Evolutionary conservation across 805 yeast genomes (phyloP).

Genomic region (Debaryomyces hansenii): DNA sequence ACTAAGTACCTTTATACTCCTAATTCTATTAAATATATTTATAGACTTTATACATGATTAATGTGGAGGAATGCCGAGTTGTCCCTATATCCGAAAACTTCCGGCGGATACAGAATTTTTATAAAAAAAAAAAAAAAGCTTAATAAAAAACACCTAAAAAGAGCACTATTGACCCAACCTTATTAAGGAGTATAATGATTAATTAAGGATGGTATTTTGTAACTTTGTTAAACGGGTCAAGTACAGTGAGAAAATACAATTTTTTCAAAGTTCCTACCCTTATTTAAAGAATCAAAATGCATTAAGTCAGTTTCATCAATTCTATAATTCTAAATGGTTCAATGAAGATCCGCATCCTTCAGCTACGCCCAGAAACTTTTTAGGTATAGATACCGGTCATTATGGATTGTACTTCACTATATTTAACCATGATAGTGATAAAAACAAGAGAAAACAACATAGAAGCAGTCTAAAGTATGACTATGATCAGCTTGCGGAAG

Average conservation of each 20-base stretch:
- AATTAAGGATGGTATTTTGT: conserved; percentile 10
- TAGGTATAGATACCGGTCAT: conserved; percentile 39
- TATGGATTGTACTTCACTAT: conserved; percentile 43
- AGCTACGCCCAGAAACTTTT: conserved; percentile 13
- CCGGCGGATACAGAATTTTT: no score
- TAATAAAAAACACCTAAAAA: background rate
- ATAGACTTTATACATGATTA: background rate
- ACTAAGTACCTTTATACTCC: background rate
- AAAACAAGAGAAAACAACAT: conserved; percentile 1
- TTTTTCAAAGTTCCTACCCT: conserved; percentile 17
- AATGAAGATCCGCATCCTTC: conserved; percentile 22
- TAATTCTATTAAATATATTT: background rate
- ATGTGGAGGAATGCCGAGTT: no score
- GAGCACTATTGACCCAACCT: background rate
- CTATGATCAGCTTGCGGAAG: background rate
- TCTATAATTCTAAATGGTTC: conserved; percentile 9
- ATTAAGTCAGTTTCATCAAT: conserved; percentile 6
- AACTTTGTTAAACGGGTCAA: conserved; percentile 13
- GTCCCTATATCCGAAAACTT: no score
- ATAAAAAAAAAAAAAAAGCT: background rate
- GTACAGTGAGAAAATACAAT: conserved; percentile 9
- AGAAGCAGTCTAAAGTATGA: background rate
- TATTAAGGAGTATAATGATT: background rate
- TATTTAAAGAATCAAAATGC: conserved; percentile 10
- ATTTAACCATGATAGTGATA: conserved; percentile 32